phyloP scores from a whole-genome alignment of 208 protist genomes.

The Sergeia podlipaevii region DNA sequence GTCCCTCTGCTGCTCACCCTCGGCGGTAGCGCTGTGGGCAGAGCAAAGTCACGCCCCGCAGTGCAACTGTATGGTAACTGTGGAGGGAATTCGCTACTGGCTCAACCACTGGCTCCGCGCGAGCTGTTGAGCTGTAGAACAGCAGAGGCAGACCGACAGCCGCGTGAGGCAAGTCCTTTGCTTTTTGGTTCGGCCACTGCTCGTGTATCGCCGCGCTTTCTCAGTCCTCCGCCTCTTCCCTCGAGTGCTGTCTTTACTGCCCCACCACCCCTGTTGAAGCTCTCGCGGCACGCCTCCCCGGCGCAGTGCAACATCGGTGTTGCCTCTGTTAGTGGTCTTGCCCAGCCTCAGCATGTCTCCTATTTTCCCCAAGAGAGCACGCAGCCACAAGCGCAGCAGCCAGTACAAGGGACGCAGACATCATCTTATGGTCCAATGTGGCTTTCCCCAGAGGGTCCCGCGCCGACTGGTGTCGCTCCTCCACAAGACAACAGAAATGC shows the following conservation, averaged over 20 bases:
- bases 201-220: constrained; percentile 2
- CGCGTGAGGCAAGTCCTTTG: background rate
- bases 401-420: background rate
- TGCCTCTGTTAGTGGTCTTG: too few relatives aligned
- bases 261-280: constrained; percentile 37
- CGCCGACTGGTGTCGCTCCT: too few relatives aligned
- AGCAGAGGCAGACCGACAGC: too few relatives aligned
- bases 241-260: constrained; percentile 49
- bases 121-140: too few relatives aligned
- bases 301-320: background rate
- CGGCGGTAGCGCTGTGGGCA: background rate
- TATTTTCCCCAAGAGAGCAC: too few relatives aligned
- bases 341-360: too few relatives aligned
- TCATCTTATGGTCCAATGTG: background rate
- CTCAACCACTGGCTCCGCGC: too few relatives aligned
- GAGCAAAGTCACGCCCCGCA: background rate
- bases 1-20: constrained; percentile 3
- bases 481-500: background rate
- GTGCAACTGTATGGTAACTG: background rate
- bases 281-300: constrained; percentile 1
- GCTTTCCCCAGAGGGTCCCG: too few relatives aligned
- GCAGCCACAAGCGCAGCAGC: background rate
- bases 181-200: constrained; percentile 11
- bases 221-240: constrained; percentile 46
- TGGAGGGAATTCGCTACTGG: background rate